Conservation (phyloP, 345 rosid genomes). For the Eucalyptus grandis region DNA sequence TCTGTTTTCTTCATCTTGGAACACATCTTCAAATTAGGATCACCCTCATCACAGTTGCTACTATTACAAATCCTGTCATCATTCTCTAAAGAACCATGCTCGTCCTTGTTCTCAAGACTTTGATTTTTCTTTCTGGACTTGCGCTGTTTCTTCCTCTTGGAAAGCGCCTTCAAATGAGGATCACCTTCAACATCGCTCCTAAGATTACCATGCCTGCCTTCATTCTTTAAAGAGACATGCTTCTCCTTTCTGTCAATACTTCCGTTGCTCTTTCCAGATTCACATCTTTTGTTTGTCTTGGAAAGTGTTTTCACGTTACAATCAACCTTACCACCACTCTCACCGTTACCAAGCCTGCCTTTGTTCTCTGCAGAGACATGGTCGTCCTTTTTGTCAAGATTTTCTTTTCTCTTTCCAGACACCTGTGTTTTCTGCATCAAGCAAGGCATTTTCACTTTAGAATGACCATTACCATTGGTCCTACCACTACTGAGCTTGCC, state of each 20-base stretch:
- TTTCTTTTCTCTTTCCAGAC: neutral
- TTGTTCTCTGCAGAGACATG: conserved; percentile 7
- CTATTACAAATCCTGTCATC: neutral
- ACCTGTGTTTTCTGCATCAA: neutral
- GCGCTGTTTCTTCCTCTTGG: neutral
- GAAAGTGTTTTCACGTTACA: neutral
- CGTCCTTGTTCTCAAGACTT: neutral
- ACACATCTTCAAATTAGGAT: neutral
- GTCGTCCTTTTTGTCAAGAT: conserved; percentile 18
- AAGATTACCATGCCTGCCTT: conserved; percentile 7
- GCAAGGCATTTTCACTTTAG: neutral
- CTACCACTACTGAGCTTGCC: conserved; percentile 10
- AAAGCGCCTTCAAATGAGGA: neutral
- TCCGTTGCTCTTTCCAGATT: neutral
- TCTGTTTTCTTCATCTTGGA: neutral
- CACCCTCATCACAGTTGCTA: conserved; percentile 15
- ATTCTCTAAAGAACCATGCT: neutral
- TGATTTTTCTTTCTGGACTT: neutral
- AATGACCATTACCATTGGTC: neutral
- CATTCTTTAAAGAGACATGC: conserved; percentile 7
- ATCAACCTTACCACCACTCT: neutral
- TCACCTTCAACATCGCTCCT: conserved; percentile 18
- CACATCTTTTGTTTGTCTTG: neutral
- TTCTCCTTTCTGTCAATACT: conserved; percentile 18
- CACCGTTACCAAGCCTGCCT: conserved; percentile 10